These are phyloP conservation scores for Coemansia sp. DNA, from an alignment of 192 early-diverging fungal genomes.

Conservation along the genomic window DNA sequence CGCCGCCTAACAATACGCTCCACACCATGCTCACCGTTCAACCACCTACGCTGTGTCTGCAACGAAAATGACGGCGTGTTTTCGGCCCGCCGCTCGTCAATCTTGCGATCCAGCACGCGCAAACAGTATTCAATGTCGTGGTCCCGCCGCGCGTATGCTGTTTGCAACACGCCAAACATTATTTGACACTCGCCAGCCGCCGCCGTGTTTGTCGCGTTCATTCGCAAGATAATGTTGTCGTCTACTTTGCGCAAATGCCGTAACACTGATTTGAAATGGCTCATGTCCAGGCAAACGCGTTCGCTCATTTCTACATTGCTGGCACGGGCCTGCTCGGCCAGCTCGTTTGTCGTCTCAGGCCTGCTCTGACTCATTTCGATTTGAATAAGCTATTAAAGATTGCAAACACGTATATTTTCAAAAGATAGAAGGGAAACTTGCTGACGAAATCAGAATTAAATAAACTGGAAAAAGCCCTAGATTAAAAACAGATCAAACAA, in stretches of 20 bases:
- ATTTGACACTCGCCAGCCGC: constrained; percentile 58
- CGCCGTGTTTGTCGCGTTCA: constrained; percentile 72
- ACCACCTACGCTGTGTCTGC: constrained; percentile 60
- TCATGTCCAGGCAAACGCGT: constrained; percentile 62
- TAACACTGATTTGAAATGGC: constrained; percentile 57
- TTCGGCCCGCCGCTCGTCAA: constrained; percentile 9
- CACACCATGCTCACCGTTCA: constrained; percentile 64
- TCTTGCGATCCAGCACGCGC: constrained; percentile 52
- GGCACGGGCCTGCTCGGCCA: constrained; percentile 22
- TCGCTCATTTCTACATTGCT: constrained; percentile 30
- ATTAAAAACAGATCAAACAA: constrained; percentile 53
- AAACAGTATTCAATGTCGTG: constrained; percentile 66
- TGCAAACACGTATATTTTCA: no score
- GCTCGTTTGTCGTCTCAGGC: constrained; percentile 33
- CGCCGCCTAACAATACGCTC: constrained; percentile 71
- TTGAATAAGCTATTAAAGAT: background rate
- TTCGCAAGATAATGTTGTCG: constrained; percentile 74
- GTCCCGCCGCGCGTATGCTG: constrained; percentile 65
- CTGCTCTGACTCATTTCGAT: background rate
- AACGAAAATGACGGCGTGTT: constrained; percentile 13
- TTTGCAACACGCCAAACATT: constrained; percentile 63
- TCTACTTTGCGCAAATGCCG: constrained; percentile 71
- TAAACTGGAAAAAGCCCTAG: background rate
- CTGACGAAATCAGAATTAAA: no score
- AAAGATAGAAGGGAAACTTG: no score